phyloP scores from a whole-genome alignment of 495 filamentous ascomycete species.

The Cudoniella acicularis region DNA sequence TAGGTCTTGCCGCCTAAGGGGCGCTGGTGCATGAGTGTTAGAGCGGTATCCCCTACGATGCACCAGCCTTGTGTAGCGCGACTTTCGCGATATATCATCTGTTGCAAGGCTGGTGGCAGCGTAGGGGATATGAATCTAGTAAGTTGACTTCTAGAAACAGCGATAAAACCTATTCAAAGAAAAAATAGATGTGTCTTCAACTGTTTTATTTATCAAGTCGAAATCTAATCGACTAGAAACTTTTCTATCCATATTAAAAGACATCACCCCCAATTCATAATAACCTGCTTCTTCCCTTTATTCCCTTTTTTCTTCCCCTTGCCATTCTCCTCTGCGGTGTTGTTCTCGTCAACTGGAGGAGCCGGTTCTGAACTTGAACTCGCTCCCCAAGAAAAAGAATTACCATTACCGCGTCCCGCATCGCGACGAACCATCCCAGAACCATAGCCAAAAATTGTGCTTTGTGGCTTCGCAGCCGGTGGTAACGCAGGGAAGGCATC shows the following conservation, averaged over 20 bases:
- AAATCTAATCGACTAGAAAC: neutral
- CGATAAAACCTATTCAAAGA: too few species aligned
- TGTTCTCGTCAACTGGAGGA: constrained; percentile 4
- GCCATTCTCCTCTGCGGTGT: constrained; percentile 32
- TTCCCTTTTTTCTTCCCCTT: constrained; percentile 48
- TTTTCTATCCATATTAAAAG: neutral
- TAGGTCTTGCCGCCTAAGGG: too few species aligned
- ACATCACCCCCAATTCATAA: constrained; percentile 54
- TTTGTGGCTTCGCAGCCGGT: constrained; percentile 70
- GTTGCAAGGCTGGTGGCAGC: too few species aligned
- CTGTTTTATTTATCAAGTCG: too few species aligned
- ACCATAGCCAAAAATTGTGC: constrained; percentile 76
- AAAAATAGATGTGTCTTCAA: too few species aligned
- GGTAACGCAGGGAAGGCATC: constrained; percentile 84
- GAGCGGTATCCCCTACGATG: too few species aligned
- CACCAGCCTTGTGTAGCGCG: too few species aligned
- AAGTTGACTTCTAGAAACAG: too few species aligned
- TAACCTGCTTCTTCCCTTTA: constrained; percentile 76
- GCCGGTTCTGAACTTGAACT: constrained; percentile 30
- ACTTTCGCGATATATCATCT: too few species aligned
- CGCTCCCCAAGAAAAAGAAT: constrained; percentile 24
- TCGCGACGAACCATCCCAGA: constrained; percentile 68
- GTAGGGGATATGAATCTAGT: too few species aligned
- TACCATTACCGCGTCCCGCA: constrained; percentile 22
- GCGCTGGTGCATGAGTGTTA: too few species aligned